These are phyloP conservation scores for Beauveria sp. DNA, from an alignment of 2,329 filamentous ascomycete genomes.

Conservation along the genomic window DNA sequence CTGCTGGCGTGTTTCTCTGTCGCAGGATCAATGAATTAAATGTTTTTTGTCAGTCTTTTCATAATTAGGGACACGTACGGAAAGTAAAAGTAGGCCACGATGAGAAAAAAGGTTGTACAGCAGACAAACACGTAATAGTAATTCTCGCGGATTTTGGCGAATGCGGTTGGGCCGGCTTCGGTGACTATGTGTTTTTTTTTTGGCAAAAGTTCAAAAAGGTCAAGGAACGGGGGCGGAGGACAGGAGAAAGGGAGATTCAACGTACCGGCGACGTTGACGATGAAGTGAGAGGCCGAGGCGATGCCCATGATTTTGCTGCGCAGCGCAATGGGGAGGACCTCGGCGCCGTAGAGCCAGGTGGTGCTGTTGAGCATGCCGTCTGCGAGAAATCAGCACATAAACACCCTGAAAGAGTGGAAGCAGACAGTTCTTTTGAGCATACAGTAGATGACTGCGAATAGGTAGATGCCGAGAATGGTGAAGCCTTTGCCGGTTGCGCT, in stretches of 20 bases:
- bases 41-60: background rate
- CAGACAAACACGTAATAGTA: constrained; percentile 54
- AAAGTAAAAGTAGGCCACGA: constrained; percentile 46
- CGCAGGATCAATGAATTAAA: background rate
- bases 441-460: constrained; percentile 48
- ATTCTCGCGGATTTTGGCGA: constrained; percentile 49
- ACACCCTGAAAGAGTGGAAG: background rate
- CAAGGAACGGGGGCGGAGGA: too few relatives aligned
- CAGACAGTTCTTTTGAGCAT: background rate
- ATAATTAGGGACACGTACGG: constrained; percentile 20
- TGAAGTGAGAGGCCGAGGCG: constrained; percentile 44
- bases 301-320: constrained; percentile 49
- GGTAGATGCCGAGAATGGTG: constrained; percentile 50
- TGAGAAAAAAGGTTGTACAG: constrained; percentile 43
- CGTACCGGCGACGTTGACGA: constrained; percentile 40
- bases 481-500: constrained; percentile 52
- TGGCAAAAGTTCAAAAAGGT: too few relatives aligned
- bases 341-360: constrained; percentile 48
- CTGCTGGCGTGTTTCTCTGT: constrained; percentile 36
- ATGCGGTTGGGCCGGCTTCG: constrained; percentile 47
- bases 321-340: constrained; percentile 44
- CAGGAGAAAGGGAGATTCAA: background rate
- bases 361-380: constrained; percentile 45
- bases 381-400: background rate
- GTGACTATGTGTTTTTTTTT: constrained; percentile 30